Evolutionary conservation across 23 red algal species (phyloP), one percentile per base, ranked within the genome.

Genomic region (Gracilariopsis chorda): DNA sequence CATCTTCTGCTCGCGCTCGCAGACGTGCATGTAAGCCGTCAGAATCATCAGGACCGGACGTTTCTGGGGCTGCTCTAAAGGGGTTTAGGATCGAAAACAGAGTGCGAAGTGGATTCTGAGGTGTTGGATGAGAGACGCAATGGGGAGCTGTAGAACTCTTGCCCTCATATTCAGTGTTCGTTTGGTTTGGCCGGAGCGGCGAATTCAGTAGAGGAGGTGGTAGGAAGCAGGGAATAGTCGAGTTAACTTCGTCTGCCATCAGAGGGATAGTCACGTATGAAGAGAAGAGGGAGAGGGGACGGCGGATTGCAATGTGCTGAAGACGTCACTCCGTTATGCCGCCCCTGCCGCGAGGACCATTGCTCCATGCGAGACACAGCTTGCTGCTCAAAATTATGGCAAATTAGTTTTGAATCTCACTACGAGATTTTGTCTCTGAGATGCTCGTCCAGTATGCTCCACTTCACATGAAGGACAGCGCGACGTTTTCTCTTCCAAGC

Each of bases 1-100:
- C 80, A 67, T 85, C 80, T 35, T 85, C 80, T 37, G 57, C 59
- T 23, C 46, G 44, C 33, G 62, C 62, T 5, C 62, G 62, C 2
- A 68, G 62, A 41, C 62, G 62, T 6, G 62, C 62, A 68, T 39
- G 62, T 25, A 68, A 36, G 3, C 62, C 62, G 41, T 68, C 62
- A 19, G 62, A 68, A 40, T 68, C 62, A 3, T 68, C 62, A 20
- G 62, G 62, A 9, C 33, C 33, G 33, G 62, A 41, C 2, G 62
- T 1, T 12, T 9, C 33, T 7, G 62, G 33, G 17, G 62, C 34
- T 41, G 62, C 34, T 68, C 32, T 68, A 36, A 68, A 68, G 33
- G 62, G 62, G 21, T 68, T 68, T 11, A 68, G 2, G 17, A 68
- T 39, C 35, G 62, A 68, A 2, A 68, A 39, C 20, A 68, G n/a